Conservation (phyloP, 768 basidiomycete genomes). For the Mrakia frigida region DNA sequence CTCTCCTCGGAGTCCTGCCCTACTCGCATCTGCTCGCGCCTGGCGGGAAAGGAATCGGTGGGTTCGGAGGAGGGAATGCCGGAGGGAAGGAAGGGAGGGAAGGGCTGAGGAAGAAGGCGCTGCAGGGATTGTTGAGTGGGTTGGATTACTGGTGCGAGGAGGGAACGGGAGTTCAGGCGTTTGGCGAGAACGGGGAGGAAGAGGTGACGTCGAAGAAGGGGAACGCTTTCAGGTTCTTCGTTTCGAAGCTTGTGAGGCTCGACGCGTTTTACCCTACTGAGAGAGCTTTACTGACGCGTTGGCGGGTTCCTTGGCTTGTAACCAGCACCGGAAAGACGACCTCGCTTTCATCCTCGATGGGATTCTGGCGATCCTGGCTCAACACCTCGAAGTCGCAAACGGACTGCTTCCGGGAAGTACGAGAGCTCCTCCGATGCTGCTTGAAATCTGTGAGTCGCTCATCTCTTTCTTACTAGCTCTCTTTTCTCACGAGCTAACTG, state of each 20-base stretch:
- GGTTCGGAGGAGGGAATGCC: not conserved
- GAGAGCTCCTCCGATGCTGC: slow-evolving; percentile 72
- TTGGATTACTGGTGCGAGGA: slow-evolving; percentile 42
- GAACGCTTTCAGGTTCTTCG: slow-evolving; percentile 81
- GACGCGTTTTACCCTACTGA: slow-evolving; percentile 16
- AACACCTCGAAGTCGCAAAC: slow-evolving; percentile 67
- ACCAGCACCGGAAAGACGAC: slow-evolving; percentile 81
- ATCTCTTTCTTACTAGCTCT: not conserved
- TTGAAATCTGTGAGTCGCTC: slow-evolving; percentile 64
- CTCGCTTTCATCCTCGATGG: slow-evolving; percentile 78
- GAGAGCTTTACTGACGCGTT: no score
- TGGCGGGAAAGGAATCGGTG: slow-evolving; percentile 7
- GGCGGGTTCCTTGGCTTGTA: no score
- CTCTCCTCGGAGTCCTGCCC: slow-evolving; percentile 22
- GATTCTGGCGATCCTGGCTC: slow-evolving; percentile 49
- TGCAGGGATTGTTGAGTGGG: slow-evolving; percentile 62
- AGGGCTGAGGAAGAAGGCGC: slow-evolving; percentile 48
- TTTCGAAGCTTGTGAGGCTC: slow-evolving; percentile 71
- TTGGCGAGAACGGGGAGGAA: slow-evolving; percentile 56
- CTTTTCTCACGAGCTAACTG: not conserved
- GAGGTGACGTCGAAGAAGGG: slow-evolving; percentile 1
- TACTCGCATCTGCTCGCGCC: slow-evolving; percentile 53
- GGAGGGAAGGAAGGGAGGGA: slow-evolving; percentile 15
- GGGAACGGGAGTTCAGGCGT: slow-evolving; percentile 64
- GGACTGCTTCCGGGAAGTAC: slow-evolving; percentile 79